These are phyloP conservation scores for Aspergillus heteromorphus DNA, from an alignment of 495 filamentous ascomycete genomes.

Conservation along the genomic window DNA sequence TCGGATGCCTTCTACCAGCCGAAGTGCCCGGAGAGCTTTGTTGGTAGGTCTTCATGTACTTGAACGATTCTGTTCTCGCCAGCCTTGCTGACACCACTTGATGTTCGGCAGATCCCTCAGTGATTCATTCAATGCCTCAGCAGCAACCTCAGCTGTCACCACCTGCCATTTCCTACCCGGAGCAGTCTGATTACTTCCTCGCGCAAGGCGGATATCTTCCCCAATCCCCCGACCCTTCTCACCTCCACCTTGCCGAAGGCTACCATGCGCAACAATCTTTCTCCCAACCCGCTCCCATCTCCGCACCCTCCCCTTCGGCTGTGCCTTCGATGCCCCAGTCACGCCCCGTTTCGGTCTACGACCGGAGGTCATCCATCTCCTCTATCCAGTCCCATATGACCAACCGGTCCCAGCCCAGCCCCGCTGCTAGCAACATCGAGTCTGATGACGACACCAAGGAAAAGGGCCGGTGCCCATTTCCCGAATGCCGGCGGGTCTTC, in stretches of 20 bases:
- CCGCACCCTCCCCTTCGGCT: conserved; percentile 36
- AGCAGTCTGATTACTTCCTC: conserved; percentile 22
- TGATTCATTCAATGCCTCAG: conserved; percentile 45
- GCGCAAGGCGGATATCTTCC: conserved; percentile 25
- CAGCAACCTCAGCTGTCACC: conserved; percentile 24
- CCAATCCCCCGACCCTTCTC: conserved; percentile 32
- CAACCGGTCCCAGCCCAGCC: conserved; percentile 51
- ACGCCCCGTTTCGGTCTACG: conserved; percentile 32
- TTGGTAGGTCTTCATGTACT: conserved; percentile 69
- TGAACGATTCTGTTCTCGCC: conserved; percentile 6
- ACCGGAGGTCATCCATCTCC: conserved; percentile 50
- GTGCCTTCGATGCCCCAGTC: conserved; percentile 30
- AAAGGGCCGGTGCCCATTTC: conserved; percentile 72
- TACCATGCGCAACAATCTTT: conserved; percentile 23
- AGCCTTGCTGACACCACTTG: background rate
- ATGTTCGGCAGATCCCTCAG: conserved; percentile 48
- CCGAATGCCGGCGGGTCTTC: conserved; percentile 85
- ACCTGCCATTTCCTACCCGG: conserved; percentile 30
- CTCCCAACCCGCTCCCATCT: conserved; percentile 20
- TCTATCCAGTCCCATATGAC: conserved; percentile 52
- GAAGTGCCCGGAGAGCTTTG: conserved; percentile 56
- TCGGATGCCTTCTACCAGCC: conserved; percentile 47
- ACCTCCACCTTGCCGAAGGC: conserved; percentile 23
- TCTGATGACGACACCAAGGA: conserved; percentile 58
- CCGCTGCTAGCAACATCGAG: conserved; percentile 46